Evolutionary conservation across 768 basidiomycete species (phyloP), one percentile per base, ranked within the genome.

Genomic region (Sporobolomyces phaffii): DNA sequence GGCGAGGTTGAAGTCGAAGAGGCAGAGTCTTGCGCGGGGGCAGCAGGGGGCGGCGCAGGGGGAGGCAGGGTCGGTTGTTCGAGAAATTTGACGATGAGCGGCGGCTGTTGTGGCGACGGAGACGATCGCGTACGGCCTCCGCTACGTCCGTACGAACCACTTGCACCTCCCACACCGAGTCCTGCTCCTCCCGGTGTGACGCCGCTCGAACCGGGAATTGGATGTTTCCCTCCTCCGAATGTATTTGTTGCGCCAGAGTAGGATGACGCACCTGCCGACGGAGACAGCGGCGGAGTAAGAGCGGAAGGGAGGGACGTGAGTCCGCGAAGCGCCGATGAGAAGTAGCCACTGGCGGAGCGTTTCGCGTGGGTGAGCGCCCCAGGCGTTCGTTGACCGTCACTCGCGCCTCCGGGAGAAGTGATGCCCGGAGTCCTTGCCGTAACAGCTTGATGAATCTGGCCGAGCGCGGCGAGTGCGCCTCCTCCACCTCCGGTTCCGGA

Each of bases 301-400:
- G 50, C 44, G 8, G 54, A 9, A 24, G 61, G 60, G 2, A 64
- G 38, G 5, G 44, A 47, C 3, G 65, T 61, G n/a, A 67, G 50
- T 17, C 65, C 65, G 0, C 65, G 31, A 14, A 66, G 22, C 2
- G 60, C 56, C 22, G 64, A 52, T 5, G 60, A 62, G 57, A 71
- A 71, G 62, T 67, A 67, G 4, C 70, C 70, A 40, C 65, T 64
- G 7, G 65, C 65, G 15, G 54, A 59, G 0, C 66, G 66, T 38
- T 68, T 68, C 14, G 66, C 66, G n/a, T 59, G 38, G 33, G 66
- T 59, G 11, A 68, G n/a, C 6, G 60, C 66, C 1, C 60, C 60
- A 11, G 56, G 56, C 26, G 56, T 28, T 47, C 63, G 41, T 22
- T 44, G 20, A 17, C 59, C 56, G 10, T 47, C 56, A 4, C 31